Base-by-base conservation (phyloP, 2,329 filamentous ascomycete species). In the Colletotrichum euphorbiae region DNA sequence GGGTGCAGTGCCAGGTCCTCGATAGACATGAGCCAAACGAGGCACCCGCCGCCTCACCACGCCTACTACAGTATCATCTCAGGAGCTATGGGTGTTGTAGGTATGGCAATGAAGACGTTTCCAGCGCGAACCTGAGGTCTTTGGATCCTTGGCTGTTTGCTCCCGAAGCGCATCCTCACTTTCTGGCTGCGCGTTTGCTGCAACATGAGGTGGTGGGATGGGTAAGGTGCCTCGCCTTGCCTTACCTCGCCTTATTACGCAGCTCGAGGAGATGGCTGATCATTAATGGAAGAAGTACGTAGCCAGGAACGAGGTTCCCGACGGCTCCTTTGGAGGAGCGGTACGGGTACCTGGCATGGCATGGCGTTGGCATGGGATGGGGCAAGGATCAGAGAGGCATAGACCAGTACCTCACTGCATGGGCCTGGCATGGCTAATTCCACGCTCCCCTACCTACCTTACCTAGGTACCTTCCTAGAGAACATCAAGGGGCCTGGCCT, bases 301-400 rank as follows among this genome's bases (percentile, higher is more conserved):
- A 52, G 33, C 46, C 58, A 61, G n/a, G 33, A 19, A 51, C 45
- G n/a, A n/a, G n/a, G n/a, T n/a, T n/a, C n/a, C 46, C 36, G 58
- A 42, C 58, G 46, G 46, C 58, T 61, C 21, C 58, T 40, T 40
- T 52, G 24, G 28, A 59, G 59, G 28, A 40, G 17, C 65, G 60
- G 52, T 50, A 65, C 65, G 65, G 65, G 65, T 68, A 68, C 65
- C 65, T 68, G 65, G 54, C 65, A 68, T 62, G 24, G 59, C 48
- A 55, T 66, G 56, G 62, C 56, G 56, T 55, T 28, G 64, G 59
- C 62, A 59, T 68, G 65, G 59, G 56, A 59, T 42, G 54, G 62
- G 56, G 59, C 48, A 62, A 62, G 59, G 59, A 54, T 54, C n/a
- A 55, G 55, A 55, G 57, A 57, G 40, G 51, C 62, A 57, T 61